A percentile compares a stretch with the other conserved stretches of the same genome.
Conservation (phyloP, 345 rosid genomes). For the Aquilaria sinensis region DNA sequence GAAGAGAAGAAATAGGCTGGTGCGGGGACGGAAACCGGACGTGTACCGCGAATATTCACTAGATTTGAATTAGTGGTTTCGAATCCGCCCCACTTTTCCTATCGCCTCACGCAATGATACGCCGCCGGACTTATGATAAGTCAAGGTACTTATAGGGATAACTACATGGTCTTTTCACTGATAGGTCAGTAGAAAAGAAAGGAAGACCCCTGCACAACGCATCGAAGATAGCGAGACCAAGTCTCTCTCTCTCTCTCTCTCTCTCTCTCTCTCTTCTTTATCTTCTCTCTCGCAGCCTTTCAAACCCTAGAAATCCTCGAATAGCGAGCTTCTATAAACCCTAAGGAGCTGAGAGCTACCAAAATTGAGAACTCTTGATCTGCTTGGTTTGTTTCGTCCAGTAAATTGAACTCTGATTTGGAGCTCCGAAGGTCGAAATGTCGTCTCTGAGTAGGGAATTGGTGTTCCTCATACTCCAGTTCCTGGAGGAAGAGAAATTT, state of each 20-base stretch:
- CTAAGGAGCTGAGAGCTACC: conserved; percentile 1
- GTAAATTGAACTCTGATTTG: conserved; percentile 22
- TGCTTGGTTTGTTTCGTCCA: neutral
- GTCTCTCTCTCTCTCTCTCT: conserved; percentile 23
- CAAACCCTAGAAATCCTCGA: conserved; percentile 73
- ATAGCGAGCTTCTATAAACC: conserved; percentile 19
- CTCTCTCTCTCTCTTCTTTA: conserved; percentile 25
- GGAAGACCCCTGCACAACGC: conserved; percentile 54
- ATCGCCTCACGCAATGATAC: conserved; percentile 25
- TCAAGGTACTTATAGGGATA: rapidly evolving
- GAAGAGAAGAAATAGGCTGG: conserved; percentile 2
- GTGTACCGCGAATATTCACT: conserved; percentile 54
- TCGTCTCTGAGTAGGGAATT: conserved; percentile 81
- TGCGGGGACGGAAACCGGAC: conserved; percentile 51
- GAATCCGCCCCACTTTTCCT: conserved; percentile 39
- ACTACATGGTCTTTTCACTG: rapidly evolving
- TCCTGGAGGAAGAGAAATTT: conserved; percentile 88
- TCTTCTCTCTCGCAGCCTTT: conserved; percentile 44
- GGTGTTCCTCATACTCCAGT: conserved; percentile 91
- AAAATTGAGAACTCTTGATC: conserved; percentile 3
- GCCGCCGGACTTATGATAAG: neutral
- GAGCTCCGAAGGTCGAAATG: conserved; percentile 27
- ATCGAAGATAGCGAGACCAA: conserved; percentile 86
- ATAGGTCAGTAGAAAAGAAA: conserved; percentile 37
- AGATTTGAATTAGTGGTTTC: conserved; percentile 58